Base-by-base conservation (phyloP, 1,284 basidiomycete genomes). In the Apiotrichum brassicae region DNA sequence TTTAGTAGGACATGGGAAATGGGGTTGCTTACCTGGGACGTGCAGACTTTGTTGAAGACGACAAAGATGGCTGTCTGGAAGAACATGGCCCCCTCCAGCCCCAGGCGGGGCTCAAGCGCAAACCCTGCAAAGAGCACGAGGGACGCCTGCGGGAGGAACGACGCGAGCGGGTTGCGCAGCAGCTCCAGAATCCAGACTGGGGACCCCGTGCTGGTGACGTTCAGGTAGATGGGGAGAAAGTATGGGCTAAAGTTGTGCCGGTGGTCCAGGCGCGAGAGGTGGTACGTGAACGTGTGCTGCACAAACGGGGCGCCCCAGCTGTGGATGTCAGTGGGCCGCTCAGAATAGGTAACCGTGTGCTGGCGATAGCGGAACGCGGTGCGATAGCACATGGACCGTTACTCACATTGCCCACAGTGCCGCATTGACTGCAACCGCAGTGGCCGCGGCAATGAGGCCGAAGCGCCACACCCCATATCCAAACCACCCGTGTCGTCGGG, bases 211-310 rank as follows among this genome's bases (percentile, higher is more conserved):
- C 40, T n/a, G 4, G 36, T 34, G 22, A 41, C 28, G 34, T 57
- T 37, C 41, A 97, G 81, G 70, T 98, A 97, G 32, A 86, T 92
- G 37, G 86, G 82, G 69, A 97, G 91, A 73, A 95, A 98, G 76
- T 97, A 97, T 0, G 92, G 87, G 14, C 90, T 91, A 73, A 99
- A 98, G 72, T 99, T 99, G 75, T 98, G 95, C 46, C 93, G 83
- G 65, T 97, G 92, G 72, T 99, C 95, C 22, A 88, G 81, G 30
- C 95, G 82, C 54, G 84, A 80, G 4, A 93, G 74, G 64, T 98
- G 95, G 72, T 98, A 97, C 16, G 97, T 77, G 72, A 92, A 97
- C 0, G 94, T 86, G 68, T 97, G 85, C 52, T 88, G 79, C 23
- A 98, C 75, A 76, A 97, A 97, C 0, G 92, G 85, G 58, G 85